Evolutionary conservation across 1,284 basidiomycete genomes (phyloP), one percentile per base, ranked within the genome.

Genomic region (Phenoliferia sp.): DNA sequence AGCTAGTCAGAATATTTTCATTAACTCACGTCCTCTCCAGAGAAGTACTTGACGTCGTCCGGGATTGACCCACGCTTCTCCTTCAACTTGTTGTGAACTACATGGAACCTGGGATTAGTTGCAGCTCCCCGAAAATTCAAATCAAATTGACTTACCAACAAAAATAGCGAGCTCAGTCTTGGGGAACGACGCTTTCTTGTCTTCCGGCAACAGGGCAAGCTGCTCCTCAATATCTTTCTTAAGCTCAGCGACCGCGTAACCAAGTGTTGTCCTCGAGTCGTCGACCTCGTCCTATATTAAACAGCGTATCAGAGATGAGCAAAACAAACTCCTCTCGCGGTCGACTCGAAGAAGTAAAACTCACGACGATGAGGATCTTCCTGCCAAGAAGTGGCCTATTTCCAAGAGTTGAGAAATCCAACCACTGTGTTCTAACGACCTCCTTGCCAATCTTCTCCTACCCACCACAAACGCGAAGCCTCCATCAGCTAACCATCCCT

Each of bases 1-100:
- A n/a, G n/a, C 17, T 29, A 26, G 28, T 55, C 54, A 29, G 32
- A 22, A 22, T 55, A n/a, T n/a, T n/a, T 5, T 31, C 22, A 55
- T n/a, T 55, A 3, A 63, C 65, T 5, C 34, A 69, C 66, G 59
- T 70, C 71, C 29, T 68, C 72, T 16, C 77, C 78, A n/a, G 75
- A 63, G 59, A 77, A 79, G 64, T 77, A 93, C 87, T 84, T 85
- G 54, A 85, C 82, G 62, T 85, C 84, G 4, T 80, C 74, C 12
- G 92, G 90, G 57, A 97, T 80, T 55, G 84, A 79, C 32, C 86
- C 92, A 54, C 87, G 79, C 81, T 97, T 97, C 56, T 84, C 82
- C 81, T 95, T 95, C 70, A 87, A 82, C 81, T 96, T 96, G 83
- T 96, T 95, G 81, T 96, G 93, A 22, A 97, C 94, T 78, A 64